Evolutionary conservation across 148 eudicot species (phyloP).

Genomic region (Rhododendron simsii): DNA sequence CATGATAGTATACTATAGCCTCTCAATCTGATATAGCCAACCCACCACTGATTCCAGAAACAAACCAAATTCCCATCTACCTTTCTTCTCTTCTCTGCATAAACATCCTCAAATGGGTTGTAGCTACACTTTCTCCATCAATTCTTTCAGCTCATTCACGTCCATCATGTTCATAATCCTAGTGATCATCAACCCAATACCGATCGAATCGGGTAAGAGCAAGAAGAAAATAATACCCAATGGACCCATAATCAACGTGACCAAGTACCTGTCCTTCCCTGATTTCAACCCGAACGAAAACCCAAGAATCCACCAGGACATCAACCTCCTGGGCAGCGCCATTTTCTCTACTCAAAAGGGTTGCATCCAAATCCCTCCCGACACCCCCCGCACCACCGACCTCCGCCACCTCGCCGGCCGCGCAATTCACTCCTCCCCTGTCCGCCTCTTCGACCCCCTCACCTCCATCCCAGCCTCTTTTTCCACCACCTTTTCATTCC

Average conservation of each 20-base stretch:
- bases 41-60: background rate
- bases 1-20: background rate
- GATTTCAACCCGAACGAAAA: slow-evolving; percentile 27
- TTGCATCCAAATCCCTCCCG: slow-evolving; percentile 54
- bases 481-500: slow-evolving; percentile 65
- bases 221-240: slow-evolving; percentile 9
- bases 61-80: background rate
- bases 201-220: slow-evolving; percentile 13
- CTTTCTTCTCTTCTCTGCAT: background rate
- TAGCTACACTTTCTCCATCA: background rate
- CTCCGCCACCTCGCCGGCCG: slow-evolving; percentile 56
- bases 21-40: background rate
- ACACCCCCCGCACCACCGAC: slow-evolving; percentile 20
- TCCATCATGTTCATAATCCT: background rate
- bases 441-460: slow-evolving; percentile 63
- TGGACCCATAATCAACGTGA: slow-evolving; percentile 38
- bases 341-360: slow-evolving; percentile 27
- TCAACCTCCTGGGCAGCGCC: slow-evolving; percentile 69
- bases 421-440: slow-evolving; percentile 54
- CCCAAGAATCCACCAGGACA: slow-evolving; percentile 33
- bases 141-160: slow-evolving; percentile 9
- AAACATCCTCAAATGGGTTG: background rate
- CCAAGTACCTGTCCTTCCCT: slow-evolving; percentile 52
- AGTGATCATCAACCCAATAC: background rate
- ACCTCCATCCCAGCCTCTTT: slow-evolving; percentile 59